These are phyloP conservation scores for Diaporthe nobilis DNA, from an alignment of 2,329 filamentous ascomycete genomes.

Conservation along the genomic window DNA sequence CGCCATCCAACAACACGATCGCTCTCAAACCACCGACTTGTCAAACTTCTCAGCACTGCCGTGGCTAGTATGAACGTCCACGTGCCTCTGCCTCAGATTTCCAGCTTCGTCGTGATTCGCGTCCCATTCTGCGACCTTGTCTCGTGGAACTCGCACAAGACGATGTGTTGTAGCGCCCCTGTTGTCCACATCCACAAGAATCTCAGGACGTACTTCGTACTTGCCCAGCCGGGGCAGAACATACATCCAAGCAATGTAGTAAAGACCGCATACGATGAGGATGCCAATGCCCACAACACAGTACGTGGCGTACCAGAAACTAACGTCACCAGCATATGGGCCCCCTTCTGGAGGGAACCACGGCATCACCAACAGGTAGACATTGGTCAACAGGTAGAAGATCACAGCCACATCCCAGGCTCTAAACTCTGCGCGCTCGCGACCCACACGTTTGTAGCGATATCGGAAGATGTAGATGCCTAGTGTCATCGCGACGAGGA, in stretches of 20 bases:
- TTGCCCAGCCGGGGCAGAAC: constrained; percentile 57
- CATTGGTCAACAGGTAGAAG: constrained; percentile 69
- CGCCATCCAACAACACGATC: background rate
- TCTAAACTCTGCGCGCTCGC: constrained; percentile 63
- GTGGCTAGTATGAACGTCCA: background rate
- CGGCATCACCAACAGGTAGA: constrained; percentile 74
- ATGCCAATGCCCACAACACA: constrained; percentile 63
- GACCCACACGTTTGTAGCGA: constrained; percentile 62
- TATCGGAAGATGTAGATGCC: constrained; percentile 69
- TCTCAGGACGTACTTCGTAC: constrained; percentile 64
- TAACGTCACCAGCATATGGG: constrained; percentile 69
- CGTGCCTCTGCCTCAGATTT: background rate
- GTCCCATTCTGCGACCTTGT: constrained; percentile 4
- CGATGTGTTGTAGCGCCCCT: constrained; percentile 16
- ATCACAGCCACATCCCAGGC: constrained; percentile 68
- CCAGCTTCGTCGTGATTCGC: constrained; percentile 25
- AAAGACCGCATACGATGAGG: constrained; percentile 1
- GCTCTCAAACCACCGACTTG: background rate
- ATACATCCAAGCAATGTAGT: constrained; percentile 49
- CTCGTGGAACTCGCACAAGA: background rate
- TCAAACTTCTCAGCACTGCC: constrained; percentile 17
- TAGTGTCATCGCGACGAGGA: constrained; percentile 62
- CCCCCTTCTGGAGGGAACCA: constrained; percentile 76
- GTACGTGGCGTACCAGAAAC: constrained; percentile 79
- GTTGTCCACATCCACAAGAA: constrained; percentile 48